Evolutionary conservation across 2,329 filamentous ascomycete genomes (phyloP).

Genomic region (Trichoderma asperellum): DNA sequence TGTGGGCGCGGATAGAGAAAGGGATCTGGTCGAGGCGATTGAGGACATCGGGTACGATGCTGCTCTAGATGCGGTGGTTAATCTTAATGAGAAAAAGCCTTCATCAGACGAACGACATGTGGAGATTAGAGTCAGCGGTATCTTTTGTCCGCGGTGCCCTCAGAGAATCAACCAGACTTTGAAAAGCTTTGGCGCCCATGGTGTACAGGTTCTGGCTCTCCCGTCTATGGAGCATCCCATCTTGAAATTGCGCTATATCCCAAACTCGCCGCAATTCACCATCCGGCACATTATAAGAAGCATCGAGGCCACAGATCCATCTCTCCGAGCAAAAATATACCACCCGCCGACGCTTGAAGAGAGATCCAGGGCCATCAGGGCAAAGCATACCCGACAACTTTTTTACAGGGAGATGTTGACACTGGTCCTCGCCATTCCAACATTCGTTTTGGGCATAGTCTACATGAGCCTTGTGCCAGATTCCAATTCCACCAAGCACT

Average conservation of each 20-base stretch:
- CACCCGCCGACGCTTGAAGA: constrained; percentile 85
- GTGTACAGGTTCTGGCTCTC: constrained; percentile 57
- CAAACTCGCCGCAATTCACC: constrained; percentile 69
- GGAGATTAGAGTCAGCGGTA: constrained; percentile 68
- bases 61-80: constrained; percentile 55
- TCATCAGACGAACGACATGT: constrained; percentile 55
- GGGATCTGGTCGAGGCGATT: constrained; percentile 52
- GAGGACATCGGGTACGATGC: constrained; percentile 70
- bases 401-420: constrained; percentile 73
- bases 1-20: constrained; percentile 39
- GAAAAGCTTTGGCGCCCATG: constrained; percentile 52
- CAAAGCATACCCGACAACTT: constrained; percentile 69
- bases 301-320: constrained; percentile 67
- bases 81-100: constrained; percentile 49
- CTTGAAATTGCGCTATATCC: constrained; percentile 71
- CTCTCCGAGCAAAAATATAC: constrained; percentile 70
- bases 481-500: constrained; percentile 61
- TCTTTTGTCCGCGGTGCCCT: constrained; percentile 76
- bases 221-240: constrained; percentile 67
- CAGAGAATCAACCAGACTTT: constrained; percentile 59
- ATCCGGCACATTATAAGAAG: constrained; percentile 72
- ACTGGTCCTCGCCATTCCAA: constrained; percentile 72
- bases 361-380: constrained; percentile 72
- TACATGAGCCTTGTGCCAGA: constrained; percentile 81
- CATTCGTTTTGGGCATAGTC: constrained; percentile 84